Evolutionary conservation across 805 yeast species (phyloP), one percentile per base, ranked within the genome.

Genomic region (Yarrowia hollandica): DNA sequence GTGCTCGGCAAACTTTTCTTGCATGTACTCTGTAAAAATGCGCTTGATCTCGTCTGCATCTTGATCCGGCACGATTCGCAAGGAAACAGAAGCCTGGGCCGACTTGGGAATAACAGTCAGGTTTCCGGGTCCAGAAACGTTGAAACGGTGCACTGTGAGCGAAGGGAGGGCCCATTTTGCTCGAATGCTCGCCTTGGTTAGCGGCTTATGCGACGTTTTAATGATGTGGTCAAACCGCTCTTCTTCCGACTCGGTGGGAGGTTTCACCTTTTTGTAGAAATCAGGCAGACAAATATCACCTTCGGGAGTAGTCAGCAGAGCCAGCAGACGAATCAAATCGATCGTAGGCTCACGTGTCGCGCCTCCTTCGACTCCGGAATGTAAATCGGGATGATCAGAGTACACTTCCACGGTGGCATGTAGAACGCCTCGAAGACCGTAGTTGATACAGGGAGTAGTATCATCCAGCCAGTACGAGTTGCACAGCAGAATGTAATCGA

Each of bases 291-390:
- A 67, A 6, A 87, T 82, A 54, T 71, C 72, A 6, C 86, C 85
- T 30, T 77, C 73, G 57, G 81, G 83, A 62, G 74, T 72, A 33
- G 84, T 81, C 58, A 92, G 74, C 56, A 82, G 79, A 1, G 92
- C 80, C 19, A 91, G 72, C 15, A 92, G 67, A 57, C 84, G 86
- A 37, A 91, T 79, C 71, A 92, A 72, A 68, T 92, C 98, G 74
- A 88, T 82, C 0, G 95, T 84, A 1, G 99, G 97, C 66, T 92
- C 99, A 60, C 86, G 79, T 62, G 82, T 81, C 8, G 86, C 84
- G 61, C 98, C 98, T 55, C 99, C 99, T 72, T 90, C 95, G 9
- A 94, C 94, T 62, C 99, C 99, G 0, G 97, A 89, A 69, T 94
- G 99, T 61, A 96, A 76, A 70, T 94, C 97, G 1, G 95, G 96